Conservation (phyloP, 768 basidiomycete species). For the Leucocoprinus birnbaumii region DNA sequence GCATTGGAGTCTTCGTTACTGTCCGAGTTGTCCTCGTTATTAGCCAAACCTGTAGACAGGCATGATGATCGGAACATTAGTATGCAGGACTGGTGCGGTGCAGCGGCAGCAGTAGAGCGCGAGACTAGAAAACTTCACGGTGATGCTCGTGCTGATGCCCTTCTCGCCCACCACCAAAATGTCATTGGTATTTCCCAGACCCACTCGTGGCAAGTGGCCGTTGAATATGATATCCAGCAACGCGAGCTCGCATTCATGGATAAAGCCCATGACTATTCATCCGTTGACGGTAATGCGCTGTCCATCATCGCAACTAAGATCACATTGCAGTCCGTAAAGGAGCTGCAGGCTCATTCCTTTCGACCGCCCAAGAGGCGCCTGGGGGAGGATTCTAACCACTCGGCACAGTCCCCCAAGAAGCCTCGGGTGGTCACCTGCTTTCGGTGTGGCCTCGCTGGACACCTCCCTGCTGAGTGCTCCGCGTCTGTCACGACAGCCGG, state of each 20-base stretch:
- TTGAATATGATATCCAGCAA: slow-evolving; percentile 22
- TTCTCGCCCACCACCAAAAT: slow-evolving; percentile 12
- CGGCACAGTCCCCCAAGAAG: neutral
- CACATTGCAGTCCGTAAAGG: neutral
- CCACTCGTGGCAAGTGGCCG: slow-evolving; percentile 16
- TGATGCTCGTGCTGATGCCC: slow-evolving; percentile 10
- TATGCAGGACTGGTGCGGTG: slow-evolving; percentile 14
- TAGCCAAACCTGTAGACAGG: slow-evolving; percentile 16
- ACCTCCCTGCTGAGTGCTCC: slow-evolving; percentile 20
- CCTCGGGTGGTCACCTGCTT: slow-evolving; percentile 18
- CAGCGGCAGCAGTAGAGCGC: neutral
- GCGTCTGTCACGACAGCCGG: slow-evolving; percentile 21
- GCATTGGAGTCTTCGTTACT: neutral
- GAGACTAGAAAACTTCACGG: slow-evolving; percentile 15
- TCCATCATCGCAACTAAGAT: slow-evolving; percentile 8
- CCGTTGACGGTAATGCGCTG: slow-evolving; percentile 8
- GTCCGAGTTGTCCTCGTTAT: slow-evolving; percentile 8
- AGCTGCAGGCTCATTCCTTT: neutral
- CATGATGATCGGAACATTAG: slow-evolving; percentile 17
- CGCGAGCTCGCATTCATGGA: slow-evolving; percentile 12
- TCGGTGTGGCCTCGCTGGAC: slow-evolving; percentile 22
- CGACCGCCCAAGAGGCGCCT: neutral
- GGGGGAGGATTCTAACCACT: neutral
- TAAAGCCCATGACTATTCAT: slow-evolving; percentile 16
- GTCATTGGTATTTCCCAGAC: slow-evolving; percentile 1